Percentiles rank a stretch among this genome's conserved stretches.
These are phyloP conservation scores for Auricularia sp. DNA, from an alignment of 768 basidiomycete species.

Conservation along the genomic window DNA sequence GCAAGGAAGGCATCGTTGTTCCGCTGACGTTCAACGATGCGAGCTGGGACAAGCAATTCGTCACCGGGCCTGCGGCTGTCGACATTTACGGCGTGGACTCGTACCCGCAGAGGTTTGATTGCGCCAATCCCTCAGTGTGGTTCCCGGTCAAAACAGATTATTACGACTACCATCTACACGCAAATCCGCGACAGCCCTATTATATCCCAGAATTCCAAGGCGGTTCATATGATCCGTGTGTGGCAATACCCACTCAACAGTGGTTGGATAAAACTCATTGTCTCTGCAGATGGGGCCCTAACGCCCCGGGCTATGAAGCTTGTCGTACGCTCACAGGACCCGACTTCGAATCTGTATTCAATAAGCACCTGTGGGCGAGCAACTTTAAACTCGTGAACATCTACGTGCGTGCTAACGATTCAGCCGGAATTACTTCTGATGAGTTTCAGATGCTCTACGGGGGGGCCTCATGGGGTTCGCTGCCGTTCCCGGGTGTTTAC, in stretches of 20 bases:
- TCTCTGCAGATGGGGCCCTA: constrained; percentile 19
- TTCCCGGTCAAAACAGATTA: constrained; percentile 52
- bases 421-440: not conserved
- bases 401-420: constrained; percentile 44
- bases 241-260: constrained; percentile 44
- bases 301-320: constrained; percentile 14
- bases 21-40: constrained; percentile 71
- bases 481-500: constrained; percentile 43
- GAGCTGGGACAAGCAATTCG: constrained; percentile 45
- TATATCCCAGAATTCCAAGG: constrained; percentile 73
- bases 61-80: constrained; percentile 65
- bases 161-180: constrained; percentile 45
- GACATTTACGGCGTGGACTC: constrained; percentile 50
- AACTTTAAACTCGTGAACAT: constrained; percentile 77
- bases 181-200: constrained; percentile 43
- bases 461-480: constrained; percentile 76
- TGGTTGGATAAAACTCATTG: not conserved
- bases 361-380: constrained; percentile 65
- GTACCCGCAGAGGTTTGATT: constrained; percentile 50
- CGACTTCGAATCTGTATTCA: constrained; percentile 70
- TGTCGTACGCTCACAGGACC: constrained; percentile 23
- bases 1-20: constrained; percentile 47
- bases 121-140: constrained; percentile 63
- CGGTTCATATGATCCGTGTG: constrained; percentile 78
- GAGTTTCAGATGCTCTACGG: constrained; percentile 25